phyloP scores from a whole-genome alignment of 2,329 filamentous ascomycete species.

The Stachybotrys chlorohalonatus region DNA sequence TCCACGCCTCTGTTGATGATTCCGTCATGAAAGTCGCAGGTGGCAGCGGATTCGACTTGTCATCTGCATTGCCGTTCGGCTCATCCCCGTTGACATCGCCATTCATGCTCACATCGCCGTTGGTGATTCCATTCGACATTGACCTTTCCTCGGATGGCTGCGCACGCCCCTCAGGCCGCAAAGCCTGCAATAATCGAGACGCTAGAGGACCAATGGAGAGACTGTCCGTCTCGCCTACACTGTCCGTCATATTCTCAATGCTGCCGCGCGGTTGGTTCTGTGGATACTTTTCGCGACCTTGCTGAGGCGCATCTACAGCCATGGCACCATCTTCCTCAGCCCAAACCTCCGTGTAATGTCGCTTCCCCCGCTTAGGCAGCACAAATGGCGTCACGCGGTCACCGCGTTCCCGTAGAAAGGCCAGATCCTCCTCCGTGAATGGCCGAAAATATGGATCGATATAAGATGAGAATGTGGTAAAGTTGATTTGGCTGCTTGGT shows the following conservation, averaged over 20 bases:
- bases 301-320: constrained; percentile 57
- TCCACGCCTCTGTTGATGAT: constrained; percentile 67
- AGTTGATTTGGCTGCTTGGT: constrained; percentile 87
- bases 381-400: constrained; percentile 78
- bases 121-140: constrained; percentile 39
- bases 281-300: constrained; percentile 56
- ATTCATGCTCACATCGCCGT: constrained; percentile 47
- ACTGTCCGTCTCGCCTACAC: constrained; percentile 79
- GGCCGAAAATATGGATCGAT: constrained; percentile 86
- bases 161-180: constrained; percentile 65
- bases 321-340: constrained; percentile 83
- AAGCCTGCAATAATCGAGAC: constrained; percentile 67
- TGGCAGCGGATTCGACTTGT: constrained; percentile 35
- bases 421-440: constrained; percentile 86
- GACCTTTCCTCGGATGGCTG: constrained; percentile 48
- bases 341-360: constrained; percentile 86
- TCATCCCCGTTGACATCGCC: constrained; percentile 33
- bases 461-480: constrained; percentile 85
- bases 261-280: constrained; percentile 76
- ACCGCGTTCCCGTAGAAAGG: constrained; percentile 82
- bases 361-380: constrained; percentile 75
- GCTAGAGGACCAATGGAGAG: constrained; percentile 83
- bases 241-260: constrained; percentile 81
- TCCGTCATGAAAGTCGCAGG: constrained; percentile 76
- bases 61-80: constrained; percentile 21